Conservation (phyloP, 1,284 basidiomycete species). For the Puccinia novopanici region DNA sequence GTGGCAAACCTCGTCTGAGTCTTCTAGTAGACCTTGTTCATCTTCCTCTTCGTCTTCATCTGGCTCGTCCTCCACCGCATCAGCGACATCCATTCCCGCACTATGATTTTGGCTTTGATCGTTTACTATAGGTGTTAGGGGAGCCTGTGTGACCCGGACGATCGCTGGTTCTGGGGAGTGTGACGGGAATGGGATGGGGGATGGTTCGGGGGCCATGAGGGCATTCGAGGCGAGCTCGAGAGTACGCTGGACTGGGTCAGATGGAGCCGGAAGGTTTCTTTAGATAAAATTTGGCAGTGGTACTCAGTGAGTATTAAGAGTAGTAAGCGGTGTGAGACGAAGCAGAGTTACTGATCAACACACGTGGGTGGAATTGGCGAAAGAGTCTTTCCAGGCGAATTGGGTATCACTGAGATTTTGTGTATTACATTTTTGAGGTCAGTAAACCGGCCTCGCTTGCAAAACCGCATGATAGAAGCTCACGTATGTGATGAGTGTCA, state of each 20-base stretch:
- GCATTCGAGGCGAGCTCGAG: neutral
- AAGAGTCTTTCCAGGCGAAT: neutral
- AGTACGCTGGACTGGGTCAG: slow-evolving; percentile 18
- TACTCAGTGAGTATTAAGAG: neutral
- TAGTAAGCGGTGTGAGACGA: neutral
- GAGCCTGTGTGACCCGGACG: neutral
- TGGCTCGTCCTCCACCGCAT: neutral
- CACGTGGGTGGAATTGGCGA: neutral
- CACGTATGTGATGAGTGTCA: neutral
- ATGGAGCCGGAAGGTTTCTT: neutral
- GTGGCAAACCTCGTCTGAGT: slow-evolving; percentile 37
- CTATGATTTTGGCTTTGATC: neutral
- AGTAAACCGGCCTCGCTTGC: neutral
- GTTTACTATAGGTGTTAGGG: neutral
- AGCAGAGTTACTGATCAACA: neutral
- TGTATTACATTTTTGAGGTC: neutral
- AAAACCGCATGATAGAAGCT: neutral
- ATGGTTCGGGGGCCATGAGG: neutral
- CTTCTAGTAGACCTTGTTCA: slow-evolving; percentile 30
- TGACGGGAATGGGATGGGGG: neutral
- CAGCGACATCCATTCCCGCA: neutral
- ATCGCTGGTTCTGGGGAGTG: neutral
- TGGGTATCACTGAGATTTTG: neutral
- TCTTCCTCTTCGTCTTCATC: slow-evolving; percentile 19
- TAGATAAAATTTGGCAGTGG: neutral